These are phyloP conservation scores for Candida tibetensis DNA, from an alignment of 805 yeast species.

Conservation along the genomic window DNA sequence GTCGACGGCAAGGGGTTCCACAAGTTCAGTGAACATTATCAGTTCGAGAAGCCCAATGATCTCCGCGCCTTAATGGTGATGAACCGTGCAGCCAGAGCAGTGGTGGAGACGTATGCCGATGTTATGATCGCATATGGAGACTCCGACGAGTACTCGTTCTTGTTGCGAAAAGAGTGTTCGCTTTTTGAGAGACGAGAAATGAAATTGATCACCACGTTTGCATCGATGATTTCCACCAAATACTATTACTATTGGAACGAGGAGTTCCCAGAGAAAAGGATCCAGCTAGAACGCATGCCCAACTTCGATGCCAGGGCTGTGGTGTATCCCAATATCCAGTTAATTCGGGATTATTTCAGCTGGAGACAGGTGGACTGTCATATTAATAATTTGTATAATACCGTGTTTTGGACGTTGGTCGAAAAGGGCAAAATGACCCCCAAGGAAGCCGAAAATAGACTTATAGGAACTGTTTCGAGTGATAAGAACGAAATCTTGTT, in stretches of 20 bases:
- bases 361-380: conserved; percentile 98
- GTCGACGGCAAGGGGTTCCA: conserved; percentile 96
- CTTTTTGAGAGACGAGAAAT: conserved; percentile 81
- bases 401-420: conserved; percentile 88
- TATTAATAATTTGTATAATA: conserved; percentile 90
- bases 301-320: conserved; percentile 92
- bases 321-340: conserved; percentile 62
- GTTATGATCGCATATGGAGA: conserved; percentile 86
- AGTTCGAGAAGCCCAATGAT: conserved; percentile 88
- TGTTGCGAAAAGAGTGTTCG: conserved; percentile 59
- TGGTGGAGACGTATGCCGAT: conserved; percentile 67
- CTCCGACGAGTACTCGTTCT: conserved; percentile 89
- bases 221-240: conserved; percentile 74
- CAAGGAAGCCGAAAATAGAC: conserved; percentile 72
- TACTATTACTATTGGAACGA: conserved; percentile 68
- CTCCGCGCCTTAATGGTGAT: conserved; percentile 68
- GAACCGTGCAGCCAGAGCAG: conserved; percentile 72
- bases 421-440: conserved; percentile 64
- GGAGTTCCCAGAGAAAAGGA: conserved; percentile 49
- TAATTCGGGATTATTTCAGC: conserved; percentile 75
- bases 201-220: conserved; percentile 78
- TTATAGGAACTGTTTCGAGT: conserved; percentile 73
- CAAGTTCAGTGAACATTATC: conserved; percentile 68
- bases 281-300: conserved; percentile 60
- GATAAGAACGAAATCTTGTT: conserved; percentile 91